phyloP scores from a whole-genome alignment of 768 basidiomycete species.

The Auricularia heimuer region DNA sequence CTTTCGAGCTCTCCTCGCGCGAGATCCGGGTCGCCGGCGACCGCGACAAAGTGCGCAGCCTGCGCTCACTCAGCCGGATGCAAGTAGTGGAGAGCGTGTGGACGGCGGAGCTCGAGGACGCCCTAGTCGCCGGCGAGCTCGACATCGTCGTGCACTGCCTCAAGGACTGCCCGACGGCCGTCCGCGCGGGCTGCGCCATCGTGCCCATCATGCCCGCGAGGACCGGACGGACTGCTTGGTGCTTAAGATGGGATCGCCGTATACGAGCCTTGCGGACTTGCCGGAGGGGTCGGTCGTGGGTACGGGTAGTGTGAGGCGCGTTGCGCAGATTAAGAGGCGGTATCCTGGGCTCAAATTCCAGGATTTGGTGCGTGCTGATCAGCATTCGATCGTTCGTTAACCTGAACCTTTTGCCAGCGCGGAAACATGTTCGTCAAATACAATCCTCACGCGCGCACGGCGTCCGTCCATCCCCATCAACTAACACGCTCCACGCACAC shows the following conservation, averaged over 20 bases:
- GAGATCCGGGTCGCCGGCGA: constrained; percentile 59
- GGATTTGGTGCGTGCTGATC: constrained; percentile 54
- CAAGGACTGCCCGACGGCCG: constrained; percentile 86
- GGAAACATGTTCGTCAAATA: constrained; percentile 52
- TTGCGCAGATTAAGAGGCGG: constrained; percentile 76
- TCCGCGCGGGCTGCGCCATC: constrained; percentile 78
- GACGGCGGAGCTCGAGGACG: constrained; percentile 94
- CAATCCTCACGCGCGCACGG: too few species aligned
- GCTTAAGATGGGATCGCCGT: constrained; percentile 61
- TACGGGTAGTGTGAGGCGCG: constrained; percentile 85
- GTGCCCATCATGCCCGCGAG: constrained; percentile 76
- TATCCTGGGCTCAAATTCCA: constrained; percentile 71
- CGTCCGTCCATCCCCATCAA: too few species aligned
- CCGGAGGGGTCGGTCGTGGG: constrained; percentile 89
- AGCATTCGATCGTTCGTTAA: too few species aligned
- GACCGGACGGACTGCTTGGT: constrained; percentile 85
- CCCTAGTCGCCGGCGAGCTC: constrained; percentile 56
- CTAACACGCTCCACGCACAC: not conserved
- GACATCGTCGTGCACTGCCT: constrained; percentile 90
- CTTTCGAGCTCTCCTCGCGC: constrained; percentile 24
- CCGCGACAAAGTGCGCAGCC: constrained; percentile 55
- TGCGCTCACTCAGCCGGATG: too few species aligned
- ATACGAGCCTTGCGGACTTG: constrained; percentile 69
- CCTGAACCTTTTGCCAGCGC: constrained; percentile 22
- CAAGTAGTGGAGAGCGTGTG: too few species aligned